Percentiles rank a stretch among this genome's conserved stretches.
Conservation (phyloP, 805 yeast genomes). For the Kodamaea lidongshanica region DNA sequence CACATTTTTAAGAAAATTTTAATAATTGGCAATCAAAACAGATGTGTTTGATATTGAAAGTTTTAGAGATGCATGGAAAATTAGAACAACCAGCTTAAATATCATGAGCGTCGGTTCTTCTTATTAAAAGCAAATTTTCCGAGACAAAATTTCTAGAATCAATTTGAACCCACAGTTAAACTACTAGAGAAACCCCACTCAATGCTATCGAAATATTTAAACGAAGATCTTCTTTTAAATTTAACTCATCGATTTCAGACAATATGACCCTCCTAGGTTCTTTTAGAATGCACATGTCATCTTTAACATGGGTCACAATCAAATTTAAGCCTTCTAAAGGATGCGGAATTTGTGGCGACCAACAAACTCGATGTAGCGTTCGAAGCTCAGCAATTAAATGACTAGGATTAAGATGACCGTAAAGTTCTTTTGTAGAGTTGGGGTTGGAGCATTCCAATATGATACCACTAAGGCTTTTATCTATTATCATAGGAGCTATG, state of each 20-base stretch:
- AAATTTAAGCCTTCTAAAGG: constrained; percentile 42
- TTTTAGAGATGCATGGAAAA: too few relatives aligned
- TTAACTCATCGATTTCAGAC: constrained; percentile 40
- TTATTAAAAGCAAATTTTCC: too few relatives aligned
- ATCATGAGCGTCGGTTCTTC: too few relatives aligned
- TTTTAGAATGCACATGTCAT: constrained; percentile 22
- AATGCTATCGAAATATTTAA: constrained; percentile 47
- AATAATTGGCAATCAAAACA: too few relatives aligned
- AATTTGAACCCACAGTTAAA: too few relatives aligned
- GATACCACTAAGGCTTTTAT: constrained; percentile 42
- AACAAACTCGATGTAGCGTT: constrained; percentile 11
- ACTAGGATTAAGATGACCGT: constrained; percentile 76
- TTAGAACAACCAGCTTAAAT: too few relatives aligned
- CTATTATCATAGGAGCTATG: constrained; percentile 42
- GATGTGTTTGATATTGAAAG: too few relatives aligned
- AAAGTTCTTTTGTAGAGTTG: constrained; percentile 36
- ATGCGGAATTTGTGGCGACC: neutral
- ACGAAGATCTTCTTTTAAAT: constrained; percentile 31
- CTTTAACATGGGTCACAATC: constrained; percentile 43
- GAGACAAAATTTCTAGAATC: too few relatives aligned
- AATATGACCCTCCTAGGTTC: constrained; percentile 56
- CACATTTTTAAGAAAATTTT: too few relatives aligned
- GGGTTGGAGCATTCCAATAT: constrained; percentile 72
- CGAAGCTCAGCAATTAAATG: constrained; percentile 55
- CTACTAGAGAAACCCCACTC: constrained; percentile 45